Conservation (phyloP, 2,329 filamentous ascomycete species). For the Beauveria caledonica region DNA sequence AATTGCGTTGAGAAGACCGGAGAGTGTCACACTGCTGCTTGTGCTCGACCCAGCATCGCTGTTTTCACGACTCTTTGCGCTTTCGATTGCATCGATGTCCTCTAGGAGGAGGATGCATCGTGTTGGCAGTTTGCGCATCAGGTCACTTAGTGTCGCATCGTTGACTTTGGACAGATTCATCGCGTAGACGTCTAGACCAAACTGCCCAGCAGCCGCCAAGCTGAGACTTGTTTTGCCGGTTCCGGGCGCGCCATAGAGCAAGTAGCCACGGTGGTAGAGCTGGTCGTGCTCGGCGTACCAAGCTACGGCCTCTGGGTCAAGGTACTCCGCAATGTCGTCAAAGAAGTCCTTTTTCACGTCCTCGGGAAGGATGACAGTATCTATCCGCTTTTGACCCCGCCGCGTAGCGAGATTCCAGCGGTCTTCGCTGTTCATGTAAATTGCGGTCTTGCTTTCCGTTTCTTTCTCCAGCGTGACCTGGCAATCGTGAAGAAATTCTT, state of each 20-base stretch:
- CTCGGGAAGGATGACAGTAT: constrained; percentile 15
- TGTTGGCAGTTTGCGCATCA: constrained; percentile 23
- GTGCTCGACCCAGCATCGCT: too few relatives aligned
- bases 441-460: too few relatives aligned
- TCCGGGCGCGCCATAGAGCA: constrained; percentile 31
- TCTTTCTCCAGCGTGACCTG: too few relatives aligned
- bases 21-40: too few relatives aligned
- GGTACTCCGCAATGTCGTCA: constrained; percentile 28
- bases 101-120: constrained; percentile 15
- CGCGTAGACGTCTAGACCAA: constrained; percentile 28
- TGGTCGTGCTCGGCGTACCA: constrained; percentile 25
- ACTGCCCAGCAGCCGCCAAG: constrained; percentile 26
- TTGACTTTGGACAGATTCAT: constrained; percentile 25
- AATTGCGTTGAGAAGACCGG: too few relatives aligned
- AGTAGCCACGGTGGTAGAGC: constrained; percentile 27
- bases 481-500: too few relatives aligned
- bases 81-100: too few relatives aligned
- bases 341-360: constrained; percentile 18
- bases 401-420: too few relatives aligned
- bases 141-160: constrained; percentile 19
- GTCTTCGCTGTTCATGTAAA: too few relatives aligned
- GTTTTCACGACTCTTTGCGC: too few relatives aligned
- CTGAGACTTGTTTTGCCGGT: constrained; percentile 32
- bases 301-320: constrained; percentile 22
- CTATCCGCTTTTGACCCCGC: too few relatives aligned